Base-by-base conservation (phyloP, 108 stramenopile species). In the Skeletonema tropicum region DNA sequence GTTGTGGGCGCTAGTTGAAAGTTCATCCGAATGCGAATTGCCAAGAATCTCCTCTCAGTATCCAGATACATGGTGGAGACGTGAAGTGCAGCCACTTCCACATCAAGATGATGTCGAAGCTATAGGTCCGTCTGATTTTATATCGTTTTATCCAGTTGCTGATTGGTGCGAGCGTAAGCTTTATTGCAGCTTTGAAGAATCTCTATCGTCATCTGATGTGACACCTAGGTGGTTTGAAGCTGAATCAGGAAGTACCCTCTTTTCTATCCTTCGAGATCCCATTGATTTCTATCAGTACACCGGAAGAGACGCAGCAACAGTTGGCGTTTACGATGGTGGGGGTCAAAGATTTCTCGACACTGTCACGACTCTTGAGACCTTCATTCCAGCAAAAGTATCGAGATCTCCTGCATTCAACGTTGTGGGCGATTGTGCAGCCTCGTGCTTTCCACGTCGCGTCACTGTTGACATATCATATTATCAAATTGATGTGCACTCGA, bases 221-320 rank as follows among this genome's bases (percentile, higher is more conserved):
- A 74, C 68, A 14, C 89, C 91, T 29, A 73, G 93, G 55, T 96
- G 95, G 95, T 94, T 96, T 60, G 92, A 94, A 68, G 88, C 84
- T 15, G 74, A 66, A 14, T 61, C 79, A 26, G 95, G 86, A 32
- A 70, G 77, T 17, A 60, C 55, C 11, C 68, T 96, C 42, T 92
- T 94, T 67, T 68, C 90, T 21, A 63, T 96, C 19, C 75, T 96
- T 46, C 66, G 90, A 35, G 78, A 84, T 67, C 92, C 95, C 0
- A 86, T 94, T 23, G 73, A 79, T 41, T 93, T 86, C 69, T 71
- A 55, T 75, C 71, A 91, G 60, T 93, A 90, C 68, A 89, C 88
- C 11, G 92, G 92, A 21, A 72, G 92, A 46, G 65, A 74, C 15
- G 52, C 39, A 0, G 32, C 82, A 1, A 66, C 30, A 5, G 21